Percentiles rank a stretch among this genome's conserved stretches.
phyloP scores from a whole-genome alignment of 2,329 filamentous ascomycete genomes.

The Diaporthe sp. region DNA sequence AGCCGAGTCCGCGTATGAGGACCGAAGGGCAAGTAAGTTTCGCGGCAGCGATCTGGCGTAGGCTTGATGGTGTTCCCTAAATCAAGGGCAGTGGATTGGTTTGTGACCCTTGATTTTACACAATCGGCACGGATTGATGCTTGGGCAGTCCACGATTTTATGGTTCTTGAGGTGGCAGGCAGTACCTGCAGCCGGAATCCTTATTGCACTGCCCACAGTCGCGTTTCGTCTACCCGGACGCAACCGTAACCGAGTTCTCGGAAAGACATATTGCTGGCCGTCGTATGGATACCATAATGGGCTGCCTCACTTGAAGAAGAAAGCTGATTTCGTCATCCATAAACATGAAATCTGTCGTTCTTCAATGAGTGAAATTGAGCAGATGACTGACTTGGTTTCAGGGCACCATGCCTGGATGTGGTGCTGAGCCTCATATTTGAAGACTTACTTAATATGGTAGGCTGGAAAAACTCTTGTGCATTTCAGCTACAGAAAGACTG shows the following conservation, averaged over 20 bases:
- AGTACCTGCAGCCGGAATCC: not conserved
- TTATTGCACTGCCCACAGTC: not conserved
- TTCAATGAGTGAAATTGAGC: too few relatives aligned
- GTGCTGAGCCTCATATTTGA: too few relatives aligned
- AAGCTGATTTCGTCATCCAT: too few relatives aligned
- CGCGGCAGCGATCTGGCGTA: not conserved
- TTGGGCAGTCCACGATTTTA: not conserved
- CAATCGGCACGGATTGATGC: not conserved
- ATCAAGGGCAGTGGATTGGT: not conserved
- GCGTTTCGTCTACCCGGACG: not conserved
- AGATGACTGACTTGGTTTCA: too few relatives aligned
- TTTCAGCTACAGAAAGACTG: too few relatives aligned
- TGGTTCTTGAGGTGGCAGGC: not conserved
- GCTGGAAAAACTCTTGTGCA: too few relatives aligned
- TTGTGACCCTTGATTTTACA: not conserved
- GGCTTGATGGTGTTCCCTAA: not conserved
- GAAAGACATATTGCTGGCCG: not conserved
- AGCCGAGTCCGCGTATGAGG: not conserved
- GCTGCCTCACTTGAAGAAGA: not conserved
- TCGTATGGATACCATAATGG: not conserved
- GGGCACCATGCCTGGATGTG: too few relatives aligned
- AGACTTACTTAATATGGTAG: too few relatives aligned
- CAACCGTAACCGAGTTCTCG: not conserved
- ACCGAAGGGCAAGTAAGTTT: not conserved
- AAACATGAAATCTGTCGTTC: too few relatives aligned